Percentiles rank a stretch among this genome's conserved stretches.
Evolutionary conservation across 495 filamentous ascomycete species (phyloP).

Genomic region (Terfezia boudieri): DNA sequence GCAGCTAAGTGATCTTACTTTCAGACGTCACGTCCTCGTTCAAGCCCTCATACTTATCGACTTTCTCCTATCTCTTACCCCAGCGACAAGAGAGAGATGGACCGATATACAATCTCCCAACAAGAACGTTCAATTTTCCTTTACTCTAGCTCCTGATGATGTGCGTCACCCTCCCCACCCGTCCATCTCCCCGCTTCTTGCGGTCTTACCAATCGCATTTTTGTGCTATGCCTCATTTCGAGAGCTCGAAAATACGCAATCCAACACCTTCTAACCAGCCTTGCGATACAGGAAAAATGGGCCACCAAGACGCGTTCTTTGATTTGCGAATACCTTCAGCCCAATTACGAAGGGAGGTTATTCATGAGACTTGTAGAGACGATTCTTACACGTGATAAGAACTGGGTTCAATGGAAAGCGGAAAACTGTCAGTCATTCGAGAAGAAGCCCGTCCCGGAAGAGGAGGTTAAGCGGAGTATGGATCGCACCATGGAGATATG

Average conservation of each 20-base stretch:
- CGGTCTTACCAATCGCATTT: neutral
- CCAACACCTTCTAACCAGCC: too few relatives aligned
- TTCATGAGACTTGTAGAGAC: slow-evolving; percentile 94
- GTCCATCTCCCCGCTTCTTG: neutral
- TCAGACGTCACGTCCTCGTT: slow-evolving; percentile 78
- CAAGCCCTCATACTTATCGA: slow-evolving; percentile 86
- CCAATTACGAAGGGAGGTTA: slow-evolving; percentile 61
- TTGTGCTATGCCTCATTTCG: too few relatives aligned
- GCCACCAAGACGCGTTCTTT: slow-evolving; percentile 42
- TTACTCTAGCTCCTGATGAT: slow-evolving; percentile 58
- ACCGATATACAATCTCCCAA: slow-evolving; percentile 40
- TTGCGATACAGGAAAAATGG: slow-evolving; percentile 39
- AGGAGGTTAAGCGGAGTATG: slow-evolving; percentile 43
- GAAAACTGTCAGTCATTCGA: slow-evolving; percentile 79
- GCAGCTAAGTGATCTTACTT: slow-evolving; percentile 77
- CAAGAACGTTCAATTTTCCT: slow-evolving; percentile 67
- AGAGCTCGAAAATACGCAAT: too few relatives aligned
- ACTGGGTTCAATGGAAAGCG: slow-evolving; percentile 95
- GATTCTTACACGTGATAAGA: slow-evolving; percentile 81
- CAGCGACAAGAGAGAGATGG: slow-evolving; percentile 58
- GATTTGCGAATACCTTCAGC: slow-evolving; percentile 59
- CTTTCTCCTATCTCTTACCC: slow-evolving; percentile 70
- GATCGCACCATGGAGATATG: slow-evolving; percentile 38
- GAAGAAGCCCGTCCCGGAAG: slow-evolving; percentile 39
- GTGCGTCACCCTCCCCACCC: slow-evolving; percentile 19